A percentile compares a stretch with the other conserved stretches of the same genome.
Conservation (phyloP, 2,329 filamentous ascomycete species). For the Xylaria arbuscula region DNA sequence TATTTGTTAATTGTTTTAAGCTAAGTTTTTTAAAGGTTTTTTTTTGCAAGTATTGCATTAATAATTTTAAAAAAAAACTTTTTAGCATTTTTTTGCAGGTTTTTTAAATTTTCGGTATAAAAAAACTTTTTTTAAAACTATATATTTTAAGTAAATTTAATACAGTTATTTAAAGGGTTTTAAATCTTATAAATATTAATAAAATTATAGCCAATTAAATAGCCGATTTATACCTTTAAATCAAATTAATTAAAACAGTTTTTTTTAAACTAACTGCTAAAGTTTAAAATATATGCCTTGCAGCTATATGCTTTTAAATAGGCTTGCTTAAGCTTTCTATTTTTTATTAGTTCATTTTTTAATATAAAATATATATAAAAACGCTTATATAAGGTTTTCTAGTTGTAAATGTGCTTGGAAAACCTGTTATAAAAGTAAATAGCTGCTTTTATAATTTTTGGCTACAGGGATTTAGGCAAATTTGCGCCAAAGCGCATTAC, state of each 20-base stretch:
- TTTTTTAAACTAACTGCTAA: background rate
- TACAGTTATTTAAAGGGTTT: background rate
- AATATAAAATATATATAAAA: constrained; percentile 6
- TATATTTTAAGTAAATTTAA: background rate
- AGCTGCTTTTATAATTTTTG: background rate
- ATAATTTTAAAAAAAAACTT: background rate
- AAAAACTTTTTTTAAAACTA: background rate
- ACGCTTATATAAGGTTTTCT: background rate
- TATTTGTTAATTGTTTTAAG: too few species aligned
- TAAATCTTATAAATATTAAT: too few species aligned
- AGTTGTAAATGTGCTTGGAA: background rate
- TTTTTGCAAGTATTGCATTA: background rate
- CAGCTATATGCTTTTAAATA: background rate
- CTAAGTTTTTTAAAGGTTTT: background rate
- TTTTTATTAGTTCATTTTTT: constrained; percentile 2
- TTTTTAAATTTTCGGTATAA: background rate
- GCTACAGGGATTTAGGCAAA: background rate
- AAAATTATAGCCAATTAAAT: too few species aligned
- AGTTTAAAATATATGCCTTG: background rate
- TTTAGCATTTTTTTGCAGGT: background rate
- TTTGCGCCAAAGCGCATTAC: background rate
- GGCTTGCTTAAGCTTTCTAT: background rate
- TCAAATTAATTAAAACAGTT: background rate
- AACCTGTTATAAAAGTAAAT: background rate
- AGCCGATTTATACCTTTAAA: too few species aligned